Conservation (phyloP, 2,329 filamentous ascomycete species). For the Curvularia eragrostidis region DNA sequence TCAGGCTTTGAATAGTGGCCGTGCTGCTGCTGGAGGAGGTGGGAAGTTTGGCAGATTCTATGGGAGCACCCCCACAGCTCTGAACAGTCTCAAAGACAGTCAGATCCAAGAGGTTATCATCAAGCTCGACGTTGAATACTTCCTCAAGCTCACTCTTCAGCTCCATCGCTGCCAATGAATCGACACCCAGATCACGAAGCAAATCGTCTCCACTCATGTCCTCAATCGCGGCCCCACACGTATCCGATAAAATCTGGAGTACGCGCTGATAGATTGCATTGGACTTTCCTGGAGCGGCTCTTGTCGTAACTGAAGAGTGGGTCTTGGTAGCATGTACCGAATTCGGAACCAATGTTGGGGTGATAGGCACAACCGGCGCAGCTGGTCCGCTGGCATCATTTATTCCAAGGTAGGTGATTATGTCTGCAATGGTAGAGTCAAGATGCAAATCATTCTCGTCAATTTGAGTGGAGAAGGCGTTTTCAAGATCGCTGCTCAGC, state of each 20-base stretch:
- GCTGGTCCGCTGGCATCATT: background rate
- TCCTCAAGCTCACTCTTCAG: constrained; percentile 13
- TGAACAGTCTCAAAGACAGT: background rate
- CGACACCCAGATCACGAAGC: constrained; percentile 4
- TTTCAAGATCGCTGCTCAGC: constrained; percentile 6
- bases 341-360: background rate
- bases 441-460: constrained; percentile 1
- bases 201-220: background rate
- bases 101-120: background rate
- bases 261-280: background rate
- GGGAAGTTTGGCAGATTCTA: background rate
- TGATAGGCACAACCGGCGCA: background rate
- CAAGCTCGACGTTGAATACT: background rate
- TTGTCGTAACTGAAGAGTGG: background rate
- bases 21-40: background rate
- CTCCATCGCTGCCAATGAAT: constrained; percentile 12
- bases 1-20: background rate
- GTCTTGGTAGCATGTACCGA: background rate
- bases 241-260: constrained; percentile 2
- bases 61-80: background rate
- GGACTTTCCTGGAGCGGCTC: background rate
- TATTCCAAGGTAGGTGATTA: background rate
- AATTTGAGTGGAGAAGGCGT: constrained; percentile 2
- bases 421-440: background rate
- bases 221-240: background rate